Evolutionary conservation across 352 stramenopile species (phyloP).

Genomic region (Phytophthora melonis): DNA sequence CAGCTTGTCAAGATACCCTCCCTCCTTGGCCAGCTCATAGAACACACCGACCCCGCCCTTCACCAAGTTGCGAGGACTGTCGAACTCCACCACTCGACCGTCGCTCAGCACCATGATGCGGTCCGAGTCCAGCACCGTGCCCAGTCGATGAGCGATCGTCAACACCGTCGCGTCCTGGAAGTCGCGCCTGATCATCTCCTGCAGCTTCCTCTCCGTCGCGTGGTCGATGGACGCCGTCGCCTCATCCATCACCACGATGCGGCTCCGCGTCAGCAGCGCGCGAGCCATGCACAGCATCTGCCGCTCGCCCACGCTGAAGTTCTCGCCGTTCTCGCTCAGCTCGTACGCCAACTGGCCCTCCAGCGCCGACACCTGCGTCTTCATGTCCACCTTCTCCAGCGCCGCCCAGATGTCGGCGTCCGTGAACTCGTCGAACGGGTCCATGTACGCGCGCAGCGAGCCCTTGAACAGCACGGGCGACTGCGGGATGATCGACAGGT

Average conservation of each 20-base stretch:
- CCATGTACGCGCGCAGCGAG: constrained; percentile 87
- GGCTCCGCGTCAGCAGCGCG: constrained; percentile 84
- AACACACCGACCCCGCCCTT: constrained; percentile 20
- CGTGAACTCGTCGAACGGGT: constrained; percentile 87
- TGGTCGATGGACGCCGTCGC: constrained; percentile 44
- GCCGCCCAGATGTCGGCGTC: constrained; percentile 82
- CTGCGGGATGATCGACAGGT: constrained; percentile 55
- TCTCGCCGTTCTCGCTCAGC: constrained; percentile 65
- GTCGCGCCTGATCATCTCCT: constrained; percentile 49
- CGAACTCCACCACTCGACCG: constrained; percentile 86
- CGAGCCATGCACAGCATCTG: constrained; percentile 70
- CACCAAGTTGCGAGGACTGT: constrained; percentile 57
- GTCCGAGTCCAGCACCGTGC: constrained; percentile 49
- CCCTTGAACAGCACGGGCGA: constrained; percentile 93
- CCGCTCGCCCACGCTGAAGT: constrained; percentile 53
- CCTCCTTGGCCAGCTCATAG: constrained; percentile 32
- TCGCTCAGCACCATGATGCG: constrained; percentile 88
- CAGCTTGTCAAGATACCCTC: constrained; percentile 19
- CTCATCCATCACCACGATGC: constrained; percentile 95
- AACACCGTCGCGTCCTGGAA: constrained; percentile 92
- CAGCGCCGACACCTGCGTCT: constrained; percentile 31
- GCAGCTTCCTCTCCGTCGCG: constrained; percentile 63
- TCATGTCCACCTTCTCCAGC: constrained; percentile 82
- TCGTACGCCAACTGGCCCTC: constrained; percentile 30
- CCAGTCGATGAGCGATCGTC: constrained; percentile 94